Evolutionary conservation across 23 red algal genomes (phyloP).

Genomic region (Gracilaria caudata): DNA sequence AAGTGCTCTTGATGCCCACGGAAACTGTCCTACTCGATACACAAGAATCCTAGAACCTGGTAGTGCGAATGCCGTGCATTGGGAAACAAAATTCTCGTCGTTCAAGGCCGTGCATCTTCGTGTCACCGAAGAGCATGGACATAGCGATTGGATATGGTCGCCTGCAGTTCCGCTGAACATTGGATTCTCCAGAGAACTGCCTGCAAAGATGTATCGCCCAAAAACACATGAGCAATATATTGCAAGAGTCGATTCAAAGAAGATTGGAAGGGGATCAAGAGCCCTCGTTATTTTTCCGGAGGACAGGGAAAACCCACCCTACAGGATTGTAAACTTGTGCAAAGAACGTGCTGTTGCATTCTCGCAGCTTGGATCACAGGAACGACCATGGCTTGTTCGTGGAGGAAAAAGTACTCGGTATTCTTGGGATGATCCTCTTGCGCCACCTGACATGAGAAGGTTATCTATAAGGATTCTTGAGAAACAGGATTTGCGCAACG

Average conservation of each 20-base stretch:
- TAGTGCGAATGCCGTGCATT: constrained; percentile 60
- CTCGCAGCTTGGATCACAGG: constrained; percentile 73
- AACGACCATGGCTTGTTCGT: constrained; percentile 84
- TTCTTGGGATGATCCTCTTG: constrained; percentile 88
- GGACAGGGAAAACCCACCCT: constrained; percentile 88
- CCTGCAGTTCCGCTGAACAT: constrained; percentile 69
- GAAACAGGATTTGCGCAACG: constrained; percentile 18
- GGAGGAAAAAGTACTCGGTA: constrained; percentile 82
- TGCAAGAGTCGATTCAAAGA: constrained; percentile 64
- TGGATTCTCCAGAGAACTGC: constrained; percentile 69
- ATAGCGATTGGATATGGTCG: constrained; percentile 94
- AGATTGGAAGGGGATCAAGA: constrained; percentile 54
- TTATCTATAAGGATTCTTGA: constrained; percentile 70
- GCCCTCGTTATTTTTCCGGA: constrained; percentile 70
- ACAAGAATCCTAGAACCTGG: constrained; percentile 64
- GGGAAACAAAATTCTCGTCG: constrained; percentile 64
- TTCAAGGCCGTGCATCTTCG: constrained; percentile 48
- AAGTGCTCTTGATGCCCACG: constrained; percentile 47
- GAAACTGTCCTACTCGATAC: constrained; percentile 44
- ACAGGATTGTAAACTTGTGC: constrained; percentile 86
- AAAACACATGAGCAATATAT: constrained; percentile 95
- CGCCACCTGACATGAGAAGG: constrained; percentile 30
- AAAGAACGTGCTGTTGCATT: constrained; percentile 74
- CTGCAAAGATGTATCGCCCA: constrained; percentile 94
- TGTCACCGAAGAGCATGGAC: constrained; percentile 30